Conservation (phyloP, 805 yeast species). For the Metschnikowia borealis region DNA sequence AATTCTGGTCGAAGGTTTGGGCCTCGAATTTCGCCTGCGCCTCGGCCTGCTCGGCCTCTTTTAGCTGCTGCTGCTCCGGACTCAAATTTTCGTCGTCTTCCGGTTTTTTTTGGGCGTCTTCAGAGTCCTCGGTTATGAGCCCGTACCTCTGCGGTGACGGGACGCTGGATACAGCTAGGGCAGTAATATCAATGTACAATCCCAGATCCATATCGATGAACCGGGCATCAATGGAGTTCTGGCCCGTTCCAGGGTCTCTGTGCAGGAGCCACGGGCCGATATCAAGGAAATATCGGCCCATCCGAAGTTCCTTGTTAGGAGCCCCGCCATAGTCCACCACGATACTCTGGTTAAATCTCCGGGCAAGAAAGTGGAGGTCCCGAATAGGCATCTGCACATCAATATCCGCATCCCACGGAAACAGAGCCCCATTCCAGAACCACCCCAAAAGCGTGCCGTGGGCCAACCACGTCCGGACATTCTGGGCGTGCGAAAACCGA, state of each 20-base stretch:
- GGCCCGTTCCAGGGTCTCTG: conserved; percentile 46
- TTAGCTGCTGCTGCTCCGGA: neutral
- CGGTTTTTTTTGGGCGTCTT: neutral
- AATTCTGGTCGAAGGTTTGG: conserved; percentile 18
- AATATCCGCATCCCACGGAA: conserved; percentile 29
- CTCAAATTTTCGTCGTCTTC: neutral
- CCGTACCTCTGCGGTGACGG: conserved; percentile 7
- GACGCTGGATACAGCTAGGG: conserved; percentile 36
- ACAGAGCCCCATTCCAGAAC: conserved; percentile 28
- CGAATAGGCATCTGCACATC: conserved; percentile 27
- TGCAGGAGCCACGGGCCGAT: conserved; percentile 48
- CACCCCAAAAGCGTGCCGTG: conserved; percentile 27
- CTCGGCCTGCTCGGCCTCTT: neutral
- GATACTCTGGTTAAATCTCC: conserved; percentile 21
- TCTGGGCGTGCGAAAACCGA: conserved; percentile 22
- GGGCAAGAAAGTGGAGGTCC: conserved; percentile 22
- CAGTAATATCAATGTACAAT: conserved; percentile 69
- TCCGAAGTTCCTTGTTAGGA: conserved; percentile 40
- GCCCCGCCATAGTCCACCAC: conserved; percentile 27
- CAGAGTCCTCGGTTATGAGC: neutral
- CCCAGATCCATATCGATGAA: conserved; percentile 74
- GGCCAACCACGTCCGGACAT: conserved; percentile 26
- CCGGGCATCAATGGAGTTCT: conserved; percentile 58
- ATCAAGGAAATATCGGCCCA: conserved; percentile 48
- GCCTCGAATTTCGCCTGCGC: neutral